Evolutionary conservation across 331 rosid genomes (phyloP).

Genomic region (Saraca asoca): DNA sequence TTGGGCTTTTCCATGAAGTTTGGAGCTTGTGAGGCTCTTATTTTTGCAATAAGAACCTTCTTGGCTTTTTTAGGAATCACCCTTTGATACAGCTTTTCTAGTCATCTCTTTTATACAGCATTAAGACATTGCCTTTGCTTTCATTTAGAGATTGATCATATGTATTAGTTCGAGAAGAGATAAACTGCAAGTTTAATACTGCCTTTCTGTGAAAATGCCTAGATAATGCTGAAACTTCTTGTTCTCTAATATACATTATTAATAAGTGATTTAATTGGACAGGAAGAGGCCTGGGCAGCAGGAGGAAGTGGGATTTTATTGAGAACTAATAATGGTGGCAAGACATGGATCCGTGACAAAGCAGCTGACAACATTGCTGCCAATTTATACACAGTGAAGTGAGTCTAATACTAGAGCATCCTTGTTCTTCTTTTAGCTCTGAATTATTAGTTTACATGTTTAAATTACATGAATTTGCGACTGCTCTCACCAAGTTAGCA

Average conservation of each 20-base stretch:
- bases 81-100: too few species aligned
- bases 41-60: too few species aligned
- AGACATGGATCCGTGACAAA: slow-evolving; percentile 93
- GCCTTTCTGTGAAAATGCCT: not conserved
- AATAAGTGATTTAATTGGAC: slow-evolving; percentile 15
- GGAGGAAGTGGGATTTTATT: slow-evolving; percentile 95
- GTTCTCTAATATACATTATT: slow-evolving; percentile 17
- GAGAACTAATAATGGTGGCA: slow-evolving; percentile 91
- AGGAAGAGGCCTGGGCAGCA: slow-evolving; percentile 99
- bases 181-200: not conserved
- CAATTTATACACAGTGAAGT: slow-evolving; percentile 94
- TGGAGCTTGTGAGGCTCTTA: too few species aligned
- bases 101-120: too few species aligned
- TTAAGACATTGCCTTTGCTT: too few species aligned
- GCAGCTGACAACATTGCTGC: slow-evolving; percentile 98
- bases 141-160: not conserved
- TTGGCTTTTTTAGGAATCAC: too few species aligned
- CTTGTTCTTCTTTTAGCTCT: too few species aligned
- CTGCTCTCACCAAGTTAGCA: too few species aligned
- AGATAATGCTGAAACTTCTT: slow-evolving; percentile 7
- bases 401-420: slow-evolving; percentile 40
- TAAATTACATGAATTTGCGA: too few species aligned
- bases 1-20: too few species aligned
- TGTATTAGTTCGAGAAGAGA: not conserved
- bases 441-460: too few species aligned